Percentiles rank a stretch among this genome's conserved stretches.
phyloP scores from a whole-genome alignment of 129 eudicot genomes.

The Artemisia argyi region DNA sequence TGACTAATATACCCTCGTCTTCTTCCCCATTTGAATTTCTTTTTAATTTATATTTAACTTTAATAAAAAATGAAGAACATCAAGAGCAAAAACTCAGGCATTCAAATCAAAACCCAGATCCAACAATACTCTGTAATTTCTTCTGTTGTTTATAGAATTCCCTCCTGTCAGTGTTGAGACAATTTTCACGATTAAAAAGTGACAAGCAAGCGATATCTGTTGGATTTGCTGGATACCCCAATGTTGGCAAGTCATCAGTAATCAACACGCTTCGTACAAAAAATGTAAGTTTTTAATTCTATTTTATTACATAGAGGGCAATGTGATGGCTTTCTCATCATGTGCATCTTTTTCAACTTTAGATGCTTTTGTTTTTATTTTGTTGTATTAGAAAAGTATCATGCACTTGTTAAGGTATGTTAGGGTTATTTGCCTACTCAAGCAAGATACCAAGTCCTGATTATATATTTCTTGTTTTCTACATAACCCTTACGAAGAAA shows the following conservation, averaged over 20 bases:
- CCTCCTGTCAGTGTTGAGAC: constrained; percentile 85
- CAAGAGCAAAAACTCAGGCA: no score
- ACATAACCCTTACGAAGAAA: constrained; percentile 94
- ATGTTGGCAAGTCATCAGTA: constrained; percentile 98
- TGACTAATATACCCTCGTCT: no score
- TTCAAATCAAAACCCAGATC: no score
- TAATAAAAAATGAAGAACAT: no score
- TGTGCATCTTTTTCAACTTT: no score
- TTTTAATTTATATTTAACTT: no score
- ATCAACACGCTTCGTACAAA: constrained; percentile 91
- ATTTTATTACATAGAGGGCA: neutral
- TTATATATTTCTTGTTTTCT: constrained; percentile 20
- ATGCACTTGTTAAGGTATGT: neutral
- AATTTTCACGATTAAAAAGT: constrained; percentile 85
- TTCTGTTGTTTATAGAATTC: constrained; percentile 60
- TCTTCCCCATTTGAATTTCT: no score
- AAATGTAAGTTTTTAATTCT: constrained; percentile 51
- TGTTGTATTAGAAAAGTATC: neutral
- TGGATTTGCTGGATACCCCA: constrained; percentile 97
- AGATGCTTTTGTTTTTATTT: no score
- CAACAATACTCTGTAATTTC: constrained; percentile 2
- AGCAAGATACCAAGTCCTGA: neutral
- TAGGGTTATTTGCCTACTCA: no score
- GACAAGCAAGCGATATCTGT: constrained; percentile 98
- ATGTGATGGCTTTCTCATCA: constrained; percentile 4